These are phyloP conservation scores for Lavandula angustifolia DNA, from an alignment of 257 asterid genomes.

Conservation along the genomic window DNA sequence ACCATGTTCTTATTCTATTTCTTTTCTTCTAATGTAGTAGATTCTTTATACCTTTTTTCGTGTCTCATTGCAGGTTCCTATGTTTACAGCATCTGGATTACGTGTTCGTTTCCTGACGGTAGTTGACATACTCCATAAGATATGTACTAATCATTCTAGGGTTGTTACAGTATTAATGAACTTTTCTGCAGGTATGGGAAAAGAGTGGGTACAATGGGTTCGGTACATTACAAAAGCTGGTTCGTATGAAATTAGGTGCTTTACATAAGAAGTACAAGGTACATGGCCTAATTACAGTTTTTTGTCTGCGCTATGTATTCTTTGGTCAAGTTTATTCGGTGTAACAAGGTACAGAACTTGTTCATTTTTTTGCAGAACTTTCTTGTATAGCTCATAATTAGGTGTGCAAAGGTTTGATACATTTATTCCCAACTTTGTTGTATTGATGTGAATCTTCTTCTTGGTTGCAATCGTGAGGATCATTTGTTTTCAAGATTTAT, in stretches of 20 bases:
- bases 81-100: constrained; percentile 97
- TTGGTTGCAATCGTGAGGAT: no score
- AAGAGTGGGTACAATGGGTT: constrained; percentile 99
- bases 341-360: constrained; percentile 27
- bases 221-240: constrained; percentile 99
- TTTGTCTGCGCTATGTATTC: no score
- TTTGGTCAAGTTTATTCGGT: constrained; percentile 21
- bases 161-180: no score
- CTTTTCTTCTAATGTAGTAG: neutral
- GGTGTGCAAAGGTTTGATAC: constrained; percentile 20
- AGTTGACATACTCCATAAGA: no score
- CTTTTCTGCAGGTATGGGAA: constrained; percentile 57
- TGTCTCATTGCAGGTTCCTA: constrained; percentile 82
- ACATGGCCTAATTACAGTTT: no score
- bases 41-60: constrained; percentile 14
- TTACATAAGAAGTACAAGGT: no score
- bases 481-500: no score
- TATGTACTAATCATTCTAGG: no score
- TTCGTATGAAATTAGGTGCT: constrained; percentile 94
- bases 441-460: neutral
- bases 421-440: constrained; percentile 10
- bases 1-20: no score
- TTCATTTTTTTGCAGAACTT: constrained; percentile 27
- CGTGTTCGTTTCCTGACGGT: constrained; percentile 98
- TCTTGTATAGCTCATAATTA: constrained; percentile 39